These are phyloP conservation scores for Globisporangium paroecandrum DNA, from an alignment of 352 stramenopile genomes.

Conservation along the genomic window DNA sequence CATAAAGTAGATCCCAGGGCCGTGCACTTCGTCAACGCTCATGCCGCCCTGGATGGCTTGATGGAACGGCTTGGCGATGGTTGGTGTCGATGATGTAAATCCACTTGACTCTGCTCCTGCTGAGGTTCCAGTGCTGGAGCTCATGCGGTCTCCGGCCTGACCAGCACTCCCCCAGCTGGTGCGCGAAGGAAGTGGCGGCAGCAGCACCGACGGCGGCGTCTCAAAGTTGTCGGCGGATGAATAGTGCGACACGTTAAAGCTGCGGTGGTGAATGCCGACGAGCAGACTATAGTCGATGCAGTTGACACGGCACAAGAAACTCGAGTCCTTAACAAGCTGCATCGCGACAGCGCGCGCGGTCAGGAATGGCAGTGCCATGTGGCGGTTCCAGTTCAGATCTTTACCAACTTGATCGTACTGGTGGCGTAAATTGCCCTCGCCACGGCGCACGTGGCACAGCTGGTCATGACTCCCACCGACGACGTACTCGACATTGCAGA, in stretches of 20 bases:
- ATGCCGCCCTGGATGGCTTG: slow-evolving; percentile 51
- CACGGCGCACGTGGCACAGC: slow-evolving; percentile 51
- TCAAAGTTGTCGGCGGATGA: slow-evolving; percentile 52
- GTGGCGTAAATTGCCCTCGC: slow-evolving; percentile 65
- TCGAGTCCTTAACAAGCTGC: slow-evolving; percentile 84
- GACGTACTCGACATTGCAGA: slow-evolving; percentile 60
- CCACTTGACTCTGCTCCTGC: neutral
- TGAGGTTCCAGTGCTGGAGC: slow-evolving; percentile 12
- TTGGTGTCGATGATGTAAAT: slow-evolving; percentile 11
- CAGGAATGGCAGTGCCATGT: slow-evolving; percentile 60
- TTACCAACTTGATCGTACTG: slow-evolving; percentile 82
- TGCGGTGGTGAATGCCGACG: slow-evolving; percentile 91
- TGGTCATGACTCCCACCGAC: slow-evolving; percentile 72
- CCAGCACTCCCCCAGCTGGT: slow-evolving; percentile 19
- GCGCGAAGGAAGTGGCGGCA: slow-evolving; percentile 2
- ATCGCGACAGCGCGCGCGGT: slow-evolving; percentile 54
- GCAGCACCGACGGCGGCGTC: slow-evolving; percentile 18
- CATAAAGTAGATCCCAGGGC: slow-evolving; percentile 93
- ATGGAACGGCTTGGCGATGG: slow-evolving; percentile 47
- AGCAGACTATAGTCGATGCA: slow-evolving; percentile 96
- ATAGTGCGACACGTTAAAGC: slow-evolving; percentile 74
- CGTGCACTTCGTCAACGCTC: slow-evolving; percentile 83
- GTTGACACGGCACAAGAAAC: slow-evolving; percentile 90
- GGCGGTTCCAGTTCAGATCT: slow-evolving; percentile 81
- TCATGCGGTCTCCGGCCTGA: slow-evolving; percentile 11